These are phyloP conservation scores for Blastomyces gilchristii DNA, from an alignment of 2,329 filamentous ascomycete species.

Conservation along the genomic window DNA sequence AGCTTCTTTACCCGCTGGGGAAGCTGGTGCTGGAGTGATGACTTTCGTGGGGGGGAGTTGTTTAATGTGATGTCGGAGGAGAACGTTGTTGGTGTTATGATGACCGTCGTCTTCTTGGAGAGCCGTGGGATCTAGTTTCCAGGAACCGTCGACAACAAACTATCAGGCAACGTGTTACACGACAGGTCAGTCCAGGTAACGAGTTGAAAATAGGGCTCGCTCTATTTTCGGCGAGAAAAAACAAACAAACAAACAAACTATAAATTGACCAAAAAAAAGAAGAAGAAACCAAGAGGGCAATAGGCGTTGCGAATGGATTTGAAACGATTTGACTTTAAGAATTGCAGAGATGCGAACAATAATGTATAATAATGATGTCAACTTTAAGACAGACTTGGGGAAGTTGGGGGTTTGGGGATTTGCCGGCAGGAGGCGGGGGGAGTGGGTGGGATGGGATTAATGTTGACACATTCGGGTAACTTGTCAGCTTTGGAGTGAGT, in stretches of 20 bases:
- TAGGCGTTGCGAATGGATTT: background rate
- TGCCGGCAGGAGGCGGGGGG: background rate
- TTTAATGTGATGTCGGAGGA: constrained; percentile 62
- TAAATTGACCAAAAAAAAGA: background rate
- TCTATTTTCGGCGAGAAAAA: background rate
- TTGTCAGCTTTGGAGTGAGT: background rate
- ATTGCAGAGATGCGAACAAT: background rate
- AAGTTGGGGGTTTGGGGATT: background rate
- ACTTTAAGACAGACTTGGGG: background rate
- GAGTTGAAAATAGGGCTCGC: background rate
- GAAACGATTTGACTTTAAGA: background rate
- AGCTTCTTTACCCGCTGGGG: constrained; percentile 7
- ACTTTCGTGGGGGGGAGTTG: constrained; percentile 11
- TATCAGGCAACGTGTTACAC: constrained; percentile 29
- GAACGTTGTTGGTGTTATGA: constrained; percentile 87
- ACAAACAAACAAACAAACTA: background rate
- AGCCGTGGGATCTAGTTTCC: constrained; percentile 71
- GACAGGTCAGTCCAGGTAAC: constrained; percentile 4
- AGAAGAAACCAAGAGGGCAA: background rate
- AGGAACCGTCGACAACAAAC: constrained; percentile 92
- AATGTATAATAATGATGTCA: background rate
- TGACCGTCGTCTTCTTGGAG: constrained; percentile 72
- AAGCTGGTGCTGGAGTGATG: constrained; percentile 7
- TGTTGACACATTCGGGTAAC: background rate
- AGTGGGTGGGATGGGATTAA: background rate